phyloP scores from a whole-genome alignment of 305 asterid species.

The Petunia hybrid region DNA sequence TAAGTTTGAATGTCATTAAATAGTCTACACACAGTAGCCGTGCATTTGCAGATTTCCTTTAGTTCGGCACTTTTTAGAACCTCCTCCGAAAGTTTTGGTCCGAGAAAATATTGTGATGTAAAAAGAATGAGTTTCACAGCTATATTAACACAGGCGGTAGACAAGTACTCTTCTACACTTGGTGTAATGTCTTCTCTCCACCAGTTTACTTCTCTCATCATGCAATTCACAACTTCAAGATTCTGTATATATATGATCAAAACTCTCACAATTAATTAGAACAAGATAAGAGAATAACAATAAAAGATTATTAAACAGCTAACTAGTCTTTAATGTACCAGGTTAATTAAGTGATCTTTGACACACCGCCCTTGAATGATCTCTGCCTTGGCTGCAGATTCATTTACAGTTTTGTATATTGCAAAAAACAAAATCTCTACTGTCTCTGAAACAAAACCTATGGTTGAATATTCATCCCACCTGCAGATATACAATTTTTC shows the following conservation, averaged over 20 bases:
- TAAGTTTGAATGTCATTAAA: slow-evolving; percentile 52
- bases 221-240: slow-evolving; percentile 33
- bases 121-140: slow-evolving; percentile 41
- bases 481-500: slow-evolving; percentile 17
- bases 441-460: slow-evolving; percentile 40
- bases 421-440: slow-evolving; percentile 45
- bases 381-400: slow-evolving; percentile 45
- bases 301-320: too few species aligned
- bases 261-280: background rate
- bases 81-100: slow-evolving; percentile 42
- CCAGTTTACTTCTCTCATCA: slow-evolving; percentile 47
- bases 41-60: slow-evolving; percentile 39
- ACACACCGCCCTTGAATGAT: slow-evolving; percentile 45
- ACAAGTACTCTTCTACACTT: slow-evolving; percentile 54
- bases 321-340: slow-evolving; percentile 37
- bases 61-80: slow-evolving; percentile 43
- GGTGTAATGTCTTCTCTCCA: slow-evolving; percentile 35
- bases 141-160: slow-evolving; percentile 37
- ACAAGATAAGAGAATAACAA: background rate
- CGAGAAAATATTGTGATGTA: slow-evolving; percentile 44
- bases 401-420: slow-evolving; percentile 44
- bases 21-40: slow-evolving; percentile 40
- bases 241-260: too few species aligned
- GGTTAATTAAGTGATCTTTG: slow-evolving; percentile 37
- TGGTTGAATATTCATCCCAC: slow-evolving; percentile 46